Evolutionary conservation across 495 filamentous ascomycete species (phyloP), one percentile per base, ranked within the genome.

Genomic region (Poronia punctata): DNA sequence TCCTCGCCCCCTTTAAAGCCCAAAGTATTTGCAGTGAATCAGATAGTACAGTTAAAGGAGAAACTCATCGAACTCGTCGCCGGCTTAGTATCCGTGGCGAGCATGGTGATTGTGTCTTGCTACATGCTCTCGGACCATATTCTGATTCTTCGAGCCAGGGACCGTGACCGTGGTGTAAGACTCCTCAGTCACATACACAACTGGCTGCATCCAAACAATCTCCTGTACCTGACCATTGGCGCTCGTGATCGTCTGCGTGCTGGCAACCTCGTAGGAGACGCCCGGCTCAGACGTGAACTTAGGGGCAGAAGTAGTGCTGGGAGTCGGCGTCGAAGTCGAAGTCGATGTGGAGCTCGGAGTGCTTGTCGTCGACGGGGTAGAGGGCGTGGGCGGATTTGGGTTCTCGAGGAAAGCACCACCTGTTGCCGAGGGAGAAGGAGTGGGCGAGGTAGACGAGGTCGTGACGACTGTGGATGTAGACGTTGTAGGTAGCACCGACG

Each of bases 131-230:
- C 52, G 39, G 4, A 6, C 50, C 10, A 41, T 28, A 27, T 38
- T 56, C 6, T 29, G 26, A n/a, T 34, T 39, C 33, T 23, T 15
- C 10, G 45, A 42, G 12, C 46, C 14, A 9, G 11, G 33, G 6
- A 58, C 50, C 5, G 61, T 61, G 3, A 57, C 61, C 2, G 65
- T 64, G 3, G 57, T 61, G 11, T 46, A 22, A 5, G 59, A 47
- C 0, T 52, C 50, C 23, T 62, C 43, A 3, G 59, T 67, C 24
- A 71, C 62, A 18, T 65, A 69, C 31, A 65, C 59, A 7, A 68
- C 48, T 15, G 62, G 64, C 52, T 71, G 61, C 38, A 66, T 62
- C 56, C 66, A 60, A 9, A 72, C 49, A 14, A 72, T 53, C 54
- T 66, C 59, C 40, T 59, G 58, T 11, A 72, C 62, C 14, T 61